Conservation (phyloP, 2,329 filamentous ascomycete species). For the Aspergillus neoniger region DNA sequence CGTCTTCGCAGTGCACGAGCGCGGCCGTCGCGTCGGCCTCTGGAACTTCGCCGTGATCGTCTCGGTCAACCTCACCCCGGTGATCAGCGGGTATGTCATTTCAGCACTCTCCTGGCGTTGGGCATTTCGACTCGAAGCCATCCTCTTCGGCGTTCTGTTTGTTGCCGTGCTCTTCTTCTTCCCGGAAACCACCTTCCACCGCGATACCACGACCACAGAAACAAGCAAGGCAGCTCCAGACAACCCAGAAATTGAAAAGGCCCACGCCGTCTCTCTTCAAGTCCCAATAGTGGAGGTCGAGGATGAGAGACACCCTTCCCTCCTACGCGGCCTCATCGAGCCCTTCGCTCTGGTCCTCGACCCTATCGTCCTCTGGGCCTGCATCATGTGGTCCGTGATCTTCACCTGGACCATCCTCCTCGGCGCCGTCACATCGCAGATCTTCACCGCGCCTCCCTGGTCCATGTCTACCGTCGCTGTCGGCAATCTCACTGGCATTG, state of each 20-base stretch:
- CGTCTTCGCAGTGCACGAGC: constrained; percentile 7
- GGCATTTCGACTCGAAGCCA: background rate
- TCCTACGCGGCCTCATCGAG: background rate
- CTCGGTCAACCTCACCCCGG: constrained; percentile 4
- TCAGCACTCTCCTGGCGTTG: background rate
- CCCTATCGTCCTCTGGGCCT: background rate
- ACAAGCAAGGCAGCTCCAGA: no score
- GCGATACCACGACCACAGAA: background rate
- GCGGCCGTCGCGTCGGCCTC: constrained; percentile 1
- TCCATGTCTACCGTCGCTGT: background rate
- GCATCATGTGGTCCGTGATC: background rate
- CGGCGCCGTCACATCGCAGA: background rate
- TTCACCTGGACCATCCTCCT: background rate
- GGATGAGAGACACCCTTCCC: background rate
- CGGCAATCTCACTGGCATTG: background rate
- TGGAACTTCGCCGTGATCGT: constrained; percentile 7
- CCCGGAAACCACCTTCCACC: background rate
- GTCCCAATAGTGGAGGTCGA: background rate
- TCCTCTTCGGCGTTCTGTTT: background rate
- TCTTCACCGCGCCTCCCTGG: background rate
- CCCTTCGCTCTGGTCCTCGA: background rate
- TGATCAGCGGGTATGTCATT: constrained; percentile 6
- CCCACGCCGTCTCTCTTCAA: no score
- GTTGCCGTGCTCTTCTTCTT: background rate
- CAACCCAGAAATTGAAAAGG: no score